Conservation (phyloP, 139 green algal genomes). For the Chlamydomonas sp. region DNA sequence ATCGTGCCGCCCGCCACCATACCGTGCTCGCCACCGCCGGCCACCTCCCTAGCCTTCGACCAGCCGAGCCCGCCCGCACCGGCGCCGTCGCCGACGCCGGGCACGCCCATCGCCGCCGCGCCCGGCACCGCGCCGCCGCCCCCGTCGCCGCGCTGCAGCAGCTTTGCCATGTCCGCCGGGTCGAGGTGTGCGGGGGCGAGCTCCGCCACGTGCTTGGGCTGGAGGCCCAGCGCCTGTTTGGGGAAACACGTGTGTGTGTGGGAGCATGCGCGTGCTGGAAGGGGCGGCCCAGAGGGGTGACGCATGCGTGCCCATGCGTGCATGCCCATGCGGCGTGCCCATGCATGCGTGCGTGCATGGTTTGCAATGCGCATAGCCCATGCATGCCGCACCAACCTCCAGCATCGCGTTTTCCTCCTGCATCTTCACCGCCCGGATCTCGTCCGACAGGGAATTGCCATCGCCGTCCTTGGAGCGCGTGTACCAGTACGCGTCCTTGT, state of each 20-base stretch:
- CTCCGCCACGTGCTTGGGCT: slow-evolving; percentile 9
- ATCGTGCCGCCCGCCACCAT: slow-evolving; percentile 8
- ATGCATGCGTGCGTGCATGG: not conserved
- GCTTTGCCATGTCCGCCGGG: slow-evolving; percentile 16
- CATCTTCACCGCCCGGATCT: slow-evolving; percentile 21
- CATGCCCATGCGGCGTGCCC: not conserved
- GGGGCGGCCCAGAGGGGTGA: not conserved
- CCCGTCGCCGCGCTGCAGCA: slow-evolving; percentile 10
- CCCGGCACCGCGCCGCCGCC: slow-evolving; percentile 9
- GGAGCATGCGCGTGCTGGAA: too few relatives aligned
- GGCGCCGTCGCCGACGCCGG: not conserved
- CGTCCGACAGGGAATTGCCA: slow-evolving; percentile 8
- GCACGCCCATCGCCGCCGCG: not conserved
- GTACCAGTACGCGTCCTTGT: slow-evolving; percentile 31
- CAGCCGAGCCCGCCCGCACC: slow-evolving; percentile 10
- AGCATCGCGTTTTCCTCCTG: slow-evolving; percentile 28
- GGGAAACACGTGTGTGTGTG: too few relatives aligned
- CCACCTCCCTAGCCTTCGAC: not conserved
- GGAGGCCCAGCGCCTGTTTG: slow-evolving; percentile 15
- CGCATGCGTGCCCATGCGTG: not conserved
- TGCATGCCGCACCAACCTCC: too few relatives aligned
- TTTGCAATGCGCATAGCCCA: not conserved
- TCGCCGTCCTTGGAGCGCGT: slow-evolving; percentile 14
- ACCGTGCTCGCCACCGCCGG: not conserved
- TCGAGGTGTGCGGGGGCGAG: not conserved